A percentile compares a stretch with the other conserved stretches of the same genome.
These are phyloP conservation scores for Rubia yunnanensis DNA, from an alignment of 257 asterid species.

Conservation along the genomic window DNA sequence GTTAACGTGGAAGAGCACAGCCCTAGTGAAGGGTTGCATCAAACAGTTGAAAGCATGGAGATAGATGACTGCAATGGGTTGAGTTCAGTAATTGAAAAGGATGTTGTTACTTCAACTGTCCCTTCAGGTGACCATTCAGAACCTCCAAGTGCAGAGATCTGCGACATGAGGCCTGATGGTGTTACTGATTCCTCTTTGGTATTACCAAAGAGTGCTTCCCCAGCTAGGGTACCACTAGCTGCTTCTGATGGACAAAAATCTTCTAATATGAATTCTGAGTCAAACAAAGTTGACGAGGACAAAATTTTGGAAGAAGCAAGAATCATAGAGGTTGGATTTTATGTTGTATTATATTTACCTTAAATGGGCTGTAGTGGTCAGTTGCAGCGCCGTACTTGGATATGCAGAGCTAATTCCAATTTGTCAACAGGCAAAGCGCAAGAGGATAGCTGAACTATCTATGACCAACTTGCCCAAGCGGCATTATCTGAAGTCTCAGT, in stretches of 20 bases:
- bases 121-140: slow-evolving; percentile 24
- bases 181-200: slow-evolving; percentile 24
- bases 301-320: slow-evolving; percentile 79
- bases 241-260: slow-evolving; percentile 32
- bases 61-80: slow-evolving; percentile 23
- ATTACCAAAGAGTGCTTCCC: slow-evolving; percentile 25
- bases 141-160: slow-evolving; percentile 23
- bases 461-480: slow-evolving; percentile 29
- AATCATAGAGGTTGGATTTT: slow-evolving; percentile 61
- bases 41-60: slow-evolving; percentile 27
- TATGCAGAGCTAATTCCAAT: slow-evolving; percentile 32
- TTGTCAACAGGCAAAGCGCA: slow-evolving; percentile 73
- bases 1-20: slow-evolving; percentile 23
- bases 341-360: slow-evolving; percentile 5
- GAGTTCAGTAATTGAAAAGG: slow-evolving; percentile 39
- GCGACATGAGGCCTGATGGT: slow-evolving; percentile 21
- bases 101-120: slow-evolving; percentile 11
- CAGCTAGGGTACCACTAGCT: slow-evolving; percentile 27
- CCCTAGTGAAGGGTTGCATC: slow-evolving; percentile 28
- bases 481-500: slow-evolving; percentile 50
- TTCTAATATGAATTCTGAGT: slow-evolving; percentile 22
- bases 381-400: slow-evolving; percentile 13
- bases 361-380: neutral
- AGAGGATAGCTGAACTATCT: slow-evolving; percentile 61
- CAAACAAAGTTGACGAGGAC: slow-evolving; percentile 56